phyloP scores from a whole-genome alignment of 441 rosid species.

The Bocquillonia castaneifolia region DNA sequence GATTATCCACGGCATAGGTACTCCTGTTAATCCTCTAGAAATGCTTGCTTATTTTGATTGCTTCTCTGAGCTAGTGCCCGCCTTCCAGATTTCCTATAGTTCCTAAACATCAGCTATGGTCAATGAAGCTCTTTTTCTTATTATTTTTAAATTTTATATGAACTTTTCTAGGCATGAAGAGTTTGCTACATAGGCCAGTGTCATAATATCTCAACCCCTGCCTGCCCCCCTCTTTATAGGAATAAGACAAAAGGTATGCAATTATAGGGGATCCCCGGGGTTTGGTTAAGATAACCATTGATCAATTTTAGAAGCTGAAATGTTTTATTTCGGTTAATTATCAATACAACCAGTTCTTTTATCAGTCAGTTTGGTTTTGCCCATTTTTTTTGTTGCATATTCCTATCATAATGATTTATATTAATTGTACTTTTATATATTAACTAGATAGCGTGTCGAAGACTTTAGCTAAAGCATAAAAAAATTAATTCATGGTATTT shows the following conservation, averaged over 20 bases:
- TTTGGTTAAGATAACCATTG: too few relatives aligned
- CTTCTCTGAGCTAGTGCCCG: neutral
- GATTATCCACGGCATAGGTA: conserved; percentile 58
- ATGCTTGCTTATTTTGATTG: neutral
- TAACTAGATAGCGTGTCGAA: too few relatives aligned
- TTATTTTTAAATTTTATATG: neutral
- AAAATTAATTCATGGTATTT: too few relatives aligned
- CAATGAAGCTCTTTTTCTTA: neutral
- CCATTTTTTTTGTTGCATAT: too few relatives aligned
- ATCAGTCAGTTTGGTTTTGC: too few relatives aligned
- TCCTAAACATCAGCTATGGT: neutral
- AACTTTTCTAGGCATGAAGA: neutral
- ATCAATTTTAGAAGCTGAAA: too few relatives aligned
- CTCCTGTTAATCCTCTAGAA: conserved; percentile 1
- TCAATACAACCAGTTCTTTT: too few relatives aligned
- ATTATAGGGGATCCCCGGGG: too few relatives aligned
- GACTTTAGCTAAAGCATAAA: too few relatives aligned
- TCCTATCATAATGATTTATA: too few relatives aligned
- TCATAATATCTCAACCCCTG: neutral
- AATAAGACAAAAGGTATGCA: conserved; percentile 1
- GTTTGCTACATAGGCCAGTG: neutral
- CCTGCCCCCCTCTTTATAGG: neutral
- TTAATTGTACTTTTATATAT: too few relatives aligned
- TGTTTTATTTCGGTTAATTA: too few relatives aligned
- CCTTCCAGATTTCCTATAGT: neutral